Evolutionary conservation across 306 rosid species (phyloP), one percentile per base, ranked within the genome.

Genomic region (Ochetophila trinervis): DNA sequence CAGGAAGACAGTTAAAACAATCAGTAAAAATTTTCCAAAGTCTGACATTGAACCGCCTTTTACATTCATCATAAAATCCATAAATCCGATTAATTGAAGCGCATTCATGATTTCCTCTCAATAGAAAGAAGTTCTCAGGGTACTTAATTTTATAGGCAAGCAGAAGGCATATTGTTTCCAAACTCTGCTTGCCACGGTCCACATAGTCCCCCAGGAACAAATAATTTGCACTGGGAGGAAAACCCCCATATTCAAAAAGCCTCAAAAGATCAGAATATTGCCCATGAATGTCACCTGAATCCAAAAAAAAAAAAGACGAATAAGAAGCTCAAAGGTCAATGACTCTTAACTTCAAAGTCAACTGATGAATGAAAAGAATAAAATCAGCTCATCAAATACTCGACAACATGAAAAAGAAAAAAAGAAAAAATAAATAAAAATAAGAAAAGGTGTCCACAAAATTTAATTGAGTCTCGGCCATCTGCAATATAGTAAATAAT

Each of bases 31-130:
- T 55, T 64, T 77, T 77, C 82, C 82, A 77, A 61, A 77, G 65
- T 17, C 82, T 66, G 51, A 77, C 77, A 50, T 77, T 77, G 73
- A 77, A 77, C 53, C 82, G 82, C 14, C 82, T 69, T 62, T 77
- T 77, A 60, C 82, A 77, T 56, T 77, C 82, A 23, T 77, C 82
- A 52, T 77, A 77, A 57, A 77, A 77, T 18, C 82, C 82, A 55
- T 77, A 77, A 53, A 77, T 77, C 51, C 82, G 74, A 36, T 77
- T 77, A 23, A 77, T 77, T 7, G 82, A 77, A 37, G 82, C 77
- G 13, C 78, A 77, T 67, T 77, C 82, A 56, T 77, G 82, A 35
- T 72, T 77, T 35, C 82, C 82, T 71, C 82, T 77, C n/a, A 77
- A 58, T 32, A 77, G 78, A 62, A 77, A 77, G 70, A 77, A 77